Evolutionary conservation across 441 rosid species (phyloP).

Genomic region (Croton laevigatus): DNA sequence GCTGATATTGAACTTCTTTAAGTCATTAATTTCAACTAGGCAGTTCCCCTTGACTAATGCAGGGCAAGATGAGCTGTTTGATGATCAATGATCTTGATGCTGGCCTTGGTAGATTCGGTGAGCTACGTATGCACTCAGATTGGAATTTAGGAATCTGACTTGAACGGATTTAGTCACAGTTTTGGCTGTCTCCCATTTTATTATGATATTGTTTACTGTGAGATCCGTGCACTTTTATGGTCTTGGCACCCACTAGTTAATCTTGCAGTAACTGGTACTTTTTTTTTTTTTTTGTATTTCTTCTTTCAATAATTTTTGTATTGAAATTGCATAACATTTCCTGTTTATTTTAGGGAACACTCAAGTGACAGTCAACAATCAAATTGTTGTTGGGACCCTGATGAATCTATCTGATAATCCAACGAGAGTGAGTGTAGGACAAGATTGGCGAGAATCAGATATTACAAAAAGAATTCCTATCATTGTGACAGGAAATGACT

Average conservation of each 20-base stretch:
- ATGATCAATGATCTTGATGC: slow-evolving; percentile 98
- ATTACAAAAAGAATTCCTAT: slow-evolving; percentile 79
- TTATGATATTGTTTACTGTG: not conserved
- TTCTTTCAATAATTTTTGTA: not conserved
- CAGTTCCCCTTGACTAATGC: slow-evolving; percentile 33
- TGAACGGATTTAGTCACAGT: slow-evolving; percentile 2
- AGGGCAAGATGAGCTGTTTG: slow-evolving; percentile 97
- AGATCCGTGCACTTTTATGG: not conserved
- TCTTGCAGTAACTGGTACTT: not conserved
- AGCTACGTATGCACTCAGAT: slow-evolving; percentile 28
- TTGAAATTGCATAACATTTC: slow-evolving; percentile 7
- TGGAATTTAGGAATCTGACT: slow-evolving; percentile 7
- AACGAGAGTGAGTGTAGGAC: slow-evolving; percentile 94
- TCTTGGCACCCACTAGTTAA: not conserved
- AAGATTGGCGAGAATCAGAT: slow-evolving; percentile 93
- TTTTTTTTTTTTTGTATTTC: not conserved
- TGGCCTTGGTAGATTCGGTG: slow-evolving; percentile 98
- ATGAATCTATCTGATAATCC: slow-evolving; percentile 97
- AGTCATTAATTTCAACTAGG: slow-evolving; percentile 20
- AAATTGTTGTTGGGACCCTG: slow-evolving; percentile 89
- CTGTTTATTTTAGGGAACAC: slow-evolving; percentile 58
- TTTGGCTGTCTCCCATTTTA: slow-evolving; percentile 4
- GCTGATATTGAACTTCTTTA: slow-evolving; percentile 10
- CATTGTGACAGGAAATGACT: slow-evolving; percentile 86
- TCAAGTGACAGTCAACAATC: slow-evolving; percentile 94